Base-by-base conservation (phyloP, 2,329 filamentous ascomycete species). In the Talaromyces sp. region DNA sequence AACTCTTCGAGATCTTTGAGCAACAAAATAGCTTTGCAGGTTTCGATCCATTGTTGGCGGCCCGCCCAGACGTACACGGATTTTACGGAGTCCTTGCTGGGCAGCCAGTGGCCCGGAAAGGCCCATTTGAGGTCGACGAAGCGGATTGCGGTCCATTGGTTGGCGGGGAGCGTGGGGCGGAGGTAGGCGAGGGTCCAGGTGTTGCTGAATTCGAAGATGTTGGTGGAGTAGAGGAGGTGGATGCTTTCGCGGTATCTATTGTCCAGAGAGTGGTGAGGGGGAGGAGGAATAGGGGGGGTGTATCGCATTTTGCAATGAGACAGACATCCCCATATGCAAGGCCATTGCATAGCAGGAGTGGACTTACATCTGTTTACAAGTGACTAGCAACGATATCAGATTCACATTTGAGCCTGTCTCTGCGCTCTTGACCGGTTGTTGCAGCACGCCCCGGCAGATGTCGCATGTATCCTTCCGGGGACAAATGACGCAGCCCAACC, bases 171-270 rank as follows among this genome's bases (percentile, higher is more conserved):
- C 10, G 77, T 77, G 5, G 75, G 75, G 19, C 69, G 76, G 15
- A 79, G 70, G 62, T 79, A 79, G 0, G 76, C 70, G 5, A 78
- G 72, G 31, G 76, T 73, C 77, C 77, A 79, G 65, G 77, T 77
- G 61, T 75, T 78, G 68, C 75, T 78, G 69, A 79, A 78, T 65
- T 78, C 74, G 67, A 78, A 76, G 49, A 69, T 74, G 65, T 75
- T 76, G 53, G 71, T 69, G 5, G 72, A 72, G 67, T 79, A 79
- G 25, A 79, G 71, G 31, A 76, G 67, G 59, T 72, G 68, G 49
- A 76, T 75, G 1, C 75, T 75, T 71, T 79, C 77, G 65, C 68
- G 63, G 67, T 76, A 77, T 66, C 76, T 78, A 63, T 49, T n/a
- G 25, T 34, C 3, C 38, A 59, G 7, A 43, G 27, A 47, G 15